Evolutionary conservation across 768 basidiomycete genomes (phyloP).

Genomic region (Pulveroboletus sp.): DNA sequence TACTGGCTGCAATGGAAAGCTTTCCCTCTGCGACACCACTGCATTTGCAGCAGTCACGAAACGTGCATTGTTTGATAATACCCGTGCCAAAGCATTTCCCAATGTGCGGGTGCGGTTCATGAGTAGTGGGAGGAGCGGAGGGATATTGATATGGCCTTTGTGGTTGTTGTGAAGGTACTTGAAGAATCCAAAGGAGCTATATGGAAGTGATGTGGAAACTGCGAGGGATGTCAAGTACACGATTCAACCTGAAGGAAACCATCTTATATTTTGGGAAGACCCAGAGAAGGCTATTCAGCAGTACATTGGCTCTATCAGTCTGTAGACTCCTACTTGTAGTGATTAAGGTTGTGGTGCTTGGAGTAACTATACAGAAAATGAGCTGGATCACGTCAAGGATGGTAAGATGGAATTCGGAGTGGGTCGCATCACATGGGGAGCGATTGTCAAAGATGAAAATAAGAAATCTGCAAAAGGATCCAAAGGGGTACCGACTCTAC

Average conservation of each 20-base stretch:
- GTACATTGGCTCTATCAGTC: slow-evolving; percentile 5
- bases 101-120: slow-evolving; percentile 18
- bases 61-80: slow-evolving; percentile 19
- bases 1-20: slow-evolving; percentile 12
- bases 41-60: slow-evolving; percentile 7
- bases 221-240: slow-evolving; percentile 19
- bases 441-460: too few species aligned
- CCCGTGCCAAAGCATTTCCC: slow-evolving; percentile 6
- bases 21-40: slow-evolving; percentile 8
- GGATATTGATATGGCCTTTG: slow-evolving; percentile 7
- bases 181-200: slow-evolving; percentile 5
- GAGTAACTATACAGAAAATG: too few species aligned
- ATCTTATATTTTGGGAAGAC: slow-evolving; percentile 24
- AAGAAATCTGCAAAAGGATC: too few species aligned
- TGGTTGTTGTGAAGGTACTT: slow-evolving; percentile 11
- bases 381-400: too few species aligned
- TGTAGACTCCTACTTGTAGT: too few species aligned
- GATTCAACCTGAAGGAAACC: slow-evolving; percentile 19
- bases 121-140: slow-evolving; percentile 11
- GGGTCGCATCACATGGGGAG: too few species aligned
- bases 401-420: too few species aligned
- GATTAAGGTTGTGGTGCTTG: too few species aligned
- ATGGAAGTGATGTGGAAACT: slow-evolving; percentile 15
- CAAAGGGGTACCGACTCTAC: too few species aligned
- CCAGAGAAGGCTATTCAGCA: slow-evolving; percentile 22